Conservation (phyloP, 2,329 filamentous ascomycete species). For the Hymenoscyphus scutula region DNA sequence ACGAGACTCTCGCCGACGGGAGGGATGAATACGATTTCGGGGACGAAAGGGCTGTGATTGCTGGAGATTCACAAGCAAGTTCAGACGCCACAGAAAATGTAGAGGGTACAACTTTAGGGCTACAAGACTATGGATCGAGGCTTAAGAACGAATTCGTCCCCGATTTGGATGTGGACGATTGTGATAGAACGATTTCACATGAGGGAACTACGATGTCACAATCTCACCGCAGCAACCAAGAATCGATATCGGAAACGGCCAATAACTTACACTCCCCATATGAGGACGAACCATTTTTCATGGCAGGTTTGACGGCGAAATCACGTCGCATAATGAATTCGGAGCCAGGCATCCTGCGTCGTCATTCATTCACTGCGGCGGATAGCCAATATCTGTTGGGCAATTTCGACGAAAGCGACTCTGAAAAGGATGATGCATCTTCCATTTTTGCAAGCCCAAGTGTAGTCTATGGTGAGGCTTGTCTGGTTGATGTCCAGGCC, state of each 20-base stretch:
- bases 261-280: neutral
- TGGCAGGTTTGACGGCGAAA: constrained; percentile 24
- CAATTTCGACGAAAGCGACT: constrained; percentile 15
- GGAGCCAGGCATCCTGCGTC: constrained; percentile 3
- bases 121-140: constrained; percentile 44
- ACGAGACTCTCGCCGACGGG: constrained; percentile 11
- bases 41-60: constrained; percentile 6
- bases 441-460: constrained; percentile 21
- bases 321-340: constrained; percentile 1
- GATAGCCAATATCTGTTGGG: constrained; percentile 6
- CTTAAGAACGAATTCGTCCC: constrained; percentile 60
- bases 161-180: constrained; percentile 51
- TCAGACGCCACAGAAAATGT: too few species aligned
- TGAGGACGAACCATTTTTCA: constrained; percentile 8
- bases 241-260: neutral
- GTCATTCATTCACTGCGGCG: constrained; percentile 10
- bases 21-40: neutral
- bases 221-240: constrained; percentile 17
- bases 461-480: constrained; percentile 33
- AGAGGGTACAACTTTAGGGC: neutral
- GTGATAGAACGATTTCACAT: neutral
- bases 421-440: constrained; percentile 19
- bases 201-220: constrained; percentile 41
- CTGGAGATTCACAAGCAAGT: neutral
- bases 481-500: constrained; percentile 31